Evolutionary conservation across 2,329 filamentous ascomycete genomes (phyloP).

Genomic region (Curvularia eragrostidis): DNA sequence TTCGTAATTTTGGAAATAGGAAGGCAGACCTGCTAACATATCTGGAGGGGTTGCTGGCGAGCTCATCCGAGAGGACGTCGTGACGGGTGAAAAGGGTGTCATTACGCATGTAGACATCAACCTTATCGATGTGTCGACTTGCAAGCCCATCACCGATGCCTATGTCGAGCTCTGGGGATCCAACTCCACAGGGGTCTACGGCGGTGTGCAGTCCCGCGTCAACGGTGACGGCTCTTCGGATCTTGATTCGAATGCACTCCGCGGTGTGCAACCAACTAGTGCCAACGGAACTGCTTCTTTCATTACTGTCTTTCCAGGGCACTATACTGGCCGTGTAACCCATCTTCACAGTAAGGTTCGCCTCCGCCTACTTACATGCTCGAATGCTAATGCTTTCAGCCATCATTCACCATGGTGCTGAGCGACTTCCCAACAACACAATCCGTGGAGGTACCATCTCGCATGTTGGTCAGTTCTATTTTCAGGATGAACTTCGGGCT

Average conservation of each 20-base stretch:
- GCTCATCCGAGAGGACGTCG: constrained; percentile 57
- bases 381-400: constrained; percentile 22
- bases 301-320: constrained; percentile 57
- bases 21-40: constrained; percentile 14
- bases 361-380: neutral
- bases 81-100: constrained; percentile 58
- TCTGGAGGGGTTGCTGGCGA: constrained; percentile 56
- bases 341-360: constrained; percentile 41
- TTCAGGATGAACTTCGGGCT: constrained; percentile 64
- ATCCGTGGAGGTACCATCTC: constrained; percentile 59
- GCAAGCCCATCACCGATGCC: constrained; percentile 58
- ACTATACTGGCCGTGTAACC: constrained; percentile 45
- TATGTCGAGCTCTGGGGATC: constrained; percentile 61
- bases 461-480: constrained; percentile 70
- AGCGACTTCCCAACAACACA: constrained; percentile 58
- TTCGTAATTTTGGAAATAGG: neutral
- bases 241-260: constrained; percentile 51
- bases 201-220: constrained; percentile 52
- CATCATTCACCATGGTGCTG: constrained; percentile 49
- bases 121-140: constrained; percentile 61
- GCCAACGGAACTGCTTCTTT: constrained; percentile 58
- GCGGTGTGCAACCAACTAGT: constrained; percentile 57
- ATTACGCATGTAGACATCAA: constrained; percentile 61
- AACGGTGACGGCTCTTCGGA: constrained; percentile 43
- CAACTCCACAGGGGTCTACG: constrained; percentile 54